Evolutionary conservation across 257 asterid genomes (phyloP), one percentile per base, ranked within the genome.

Genomic region (Solanum lignicaule): DNA sequence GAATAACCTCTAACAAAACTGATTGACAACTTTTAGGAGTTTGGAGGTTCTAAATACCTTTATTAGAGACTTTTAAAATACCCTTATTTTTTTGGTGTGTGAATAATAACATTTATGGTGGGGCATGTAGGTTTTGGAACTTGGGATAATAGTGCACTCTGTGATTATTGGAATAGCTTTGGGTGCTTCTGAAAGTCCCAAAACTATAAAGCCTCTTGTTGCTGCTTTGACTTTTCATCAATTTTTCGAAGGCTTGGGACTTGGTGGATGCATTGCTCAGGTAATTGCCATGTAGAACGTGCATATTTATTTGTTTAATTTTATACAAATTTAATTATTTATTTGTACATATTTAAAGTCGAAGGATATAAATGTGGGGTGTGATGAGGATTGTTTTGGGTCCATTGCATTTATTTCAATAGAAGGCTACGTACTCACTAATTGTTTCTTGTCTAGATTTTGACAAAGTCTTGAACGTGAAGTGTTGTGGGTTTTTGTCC

Each of bases 141-240:
- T 87, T 79, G 89, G 86, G 0, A 87, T 87, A 33, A 81, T 79
- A 11, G 89, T 87, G 1, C 89, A 87, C 35, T 87, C 89, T 3
- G 89, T 87, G 27, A 87, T 87, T 31, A 87, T 87, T 7, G 86
- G 89, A 38, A 55, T 87, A 32, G 58, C 89, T 25, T 62, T 87
- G 89, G 89, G 89, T 36, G 89, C 89, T 36, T 87, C 89, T 9
- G 55, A 27, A 18, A 79, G 52, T 43, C 89, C 86, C 10, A 60
- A 25, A 79, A 79, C 48, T 0, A 78, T 87, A 27, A 87, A 46
- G 86, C 89, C 89, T 23, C 86, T 79, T 39, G 48, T 87, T 4
- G 89, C 16, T 9, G 89, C 89, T 60, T 87, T 87, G 81, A 36
- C 89, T 35, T 87, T 87, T 83, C 89, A 87, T 78, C 89, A 87